Base-by-base conservation (phyloP, 208 protist genomes). In the Acanthamoeba lenticulata region DNA sequence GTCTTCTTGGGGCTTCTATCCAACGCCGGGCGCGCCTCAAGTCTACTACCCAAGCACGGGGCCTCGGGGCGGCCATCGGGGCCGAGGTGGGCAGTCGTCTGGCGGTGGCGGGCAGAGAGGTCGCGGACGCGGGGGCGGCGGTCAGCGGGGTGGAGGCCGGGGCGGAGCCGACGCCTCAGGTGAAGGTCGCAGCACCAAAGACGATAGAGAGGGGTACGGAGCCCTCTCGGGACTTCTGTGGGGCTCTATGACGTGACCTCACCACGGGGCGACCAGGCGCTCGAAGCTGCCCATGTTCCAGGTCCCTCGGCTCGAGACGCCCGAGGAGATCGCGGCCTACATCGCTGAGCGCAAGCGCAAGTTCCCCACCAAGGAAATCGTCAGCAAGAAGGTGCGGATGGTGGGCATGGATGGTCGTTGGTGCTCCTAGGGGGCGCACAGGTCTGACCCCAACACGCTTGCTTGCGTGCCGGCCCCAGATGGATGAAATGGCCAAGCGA, bases 311-410 rank as follows among this genome's bases (percentile, higher is more conserved):
- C 42, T 62, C 29, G 79, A 89, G 29, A 89, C 79, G n/a, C 79
- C 79, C 32, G 79, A 89, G 45, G 79, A 89, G 79, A 89, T 89
- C n/a, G 79, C 38, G 4, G 79, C 79, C 9, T 89, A 62, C 45
- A 89, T 52, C 17, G 79, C 79, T 27, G 79, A 89, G 32, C 79
- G 79, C 1, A n/a, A 40, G 29, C 79, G 79, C 27, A 89, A 89
- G 79, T 89, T 89, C 36, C 79, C 79, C 79, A 89, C 79, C 49
- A 89, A 60, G 32, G 49, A 52, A 27, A 89, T 65, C n/a, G 49
- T 89, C 17, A 29, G 21, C 44, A 89, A 89, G 45, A 89, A 89
- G 79, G 79, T 89, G 21, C 49, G n/a, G 9, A 36, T 11, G 74
- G 34, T 77, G 11, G 52, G 15, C 52, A 60, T 27, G 15, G 24